phyloP scores from a whole-genome alignment of 768 basidiomycete genomes.

The Russula vinacea region DNA sequence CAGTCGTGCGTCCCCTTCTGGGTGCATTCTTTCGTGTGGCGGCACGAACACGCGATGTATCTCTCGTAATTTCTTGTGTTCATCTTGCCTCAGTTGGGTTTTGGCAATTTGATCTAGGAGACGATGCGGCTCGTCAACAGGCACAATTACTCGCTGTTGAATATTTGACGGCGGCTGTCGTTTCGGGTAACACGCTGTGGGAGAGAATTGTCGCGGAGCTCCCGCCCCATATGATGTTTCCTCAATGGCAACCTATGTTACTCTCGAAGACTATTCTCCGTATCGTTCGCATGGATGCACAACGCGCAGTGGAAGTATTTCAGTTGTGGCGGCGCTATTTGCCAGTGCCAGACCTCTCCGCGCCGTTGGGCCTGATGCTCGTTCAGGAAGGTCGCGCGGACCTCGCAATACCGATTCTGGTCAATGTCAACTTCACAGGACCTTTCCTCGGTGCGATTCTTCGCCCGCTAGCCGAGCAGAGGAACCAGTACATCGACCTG shows the following conservation, averaged over 20 bases:
- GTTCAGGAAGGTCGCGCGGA: slow-evolving; percentile 27
- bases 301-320: slow-evolving; percentile 20
- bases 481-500: slow-evolving; percentile 20
- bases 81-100: slow-evolving; percentile 29
- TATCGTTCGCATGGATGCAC: slow-evolving; percentile 23
- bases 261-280: slow-evolving; percentile 19
- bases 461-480: slow-evolving; percentile 28
- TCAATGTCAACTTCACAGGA: slow-evolving; percentile 12
- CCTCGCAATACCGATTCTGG: slow-evolving; percentile 23
- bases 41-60: slow-evolving; percentile 35
- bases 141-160: slow-evolving; percentile 39
- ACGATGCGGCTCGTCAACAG: slow-evolving; percentile 31
- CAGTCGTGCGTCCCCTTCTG: slow-evolving; percentile 38
- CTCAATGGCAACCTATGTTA: slow-evolving; percentile 28
- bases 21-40: slow-evolving; percentile 49
- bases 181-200: slow-evolving; percentile 24
- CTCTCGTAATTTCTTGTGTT: slow-evolving; percentile 24
- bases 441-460: slow-evolving; percentile 36
- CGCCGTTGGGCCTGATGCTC: slow-evolving; percentile 14
- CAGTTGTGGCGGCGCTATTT: slow-evolving; percentile 24
- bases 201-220: slow-evolving; percentile 26
- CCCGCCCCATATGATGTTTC: slow-evolving; percentile 25
- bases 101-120: slow-evolving; percentile 28
- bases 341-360: slow-evolving; percentile 22
- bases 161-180: slow-evolving; percentile 33